A percentile compares a stretch with the other conserved stretches of the same genome.
These are phyloP conservation scores for Linum trigynum DNA, from an alignment of 345 rosid genomes.

Conservation along the genomic window DNA sequence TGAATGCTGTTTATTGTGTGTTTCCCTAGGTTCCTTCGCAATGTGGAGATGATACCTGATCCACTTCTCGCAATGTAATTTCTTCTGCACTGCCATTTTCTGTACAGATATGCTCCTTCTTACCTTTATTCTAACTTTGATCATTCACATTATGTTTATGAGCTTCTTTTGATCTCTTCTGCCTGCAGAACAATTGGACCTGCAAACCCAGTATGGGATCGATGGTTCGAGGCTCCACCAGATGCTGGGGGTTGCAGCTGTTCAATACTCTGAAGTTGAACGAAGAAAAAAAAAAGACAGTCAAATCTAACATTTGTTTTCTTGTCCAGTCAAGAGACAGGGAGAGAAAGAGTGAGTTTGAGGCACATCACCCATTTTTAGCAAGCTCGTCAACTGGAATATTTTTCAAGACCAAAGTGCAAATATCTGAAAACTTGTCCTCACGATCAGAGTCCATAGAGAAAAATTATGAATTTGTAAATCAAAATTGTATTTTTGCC, in stretches of 20 bases:
- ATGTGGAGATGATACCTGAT: conserved; percentile 37
- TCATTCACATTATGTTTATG: not conserved
- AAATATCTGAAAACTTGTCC: not conserved
- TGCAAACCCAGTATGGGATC: conserved; percentile 48
- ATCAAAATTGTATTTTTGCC: not conserved
- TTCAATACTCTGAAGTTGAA: conserved; percentile 40
- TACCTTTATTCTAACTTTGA: not conserved
- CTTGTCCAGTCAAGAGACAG: conserved; percentile 10
- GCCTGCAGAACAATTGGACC: conserved; percentile 57
- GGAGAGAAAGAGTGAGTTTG: not conserved
- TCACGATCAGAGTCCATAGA: not conserved
- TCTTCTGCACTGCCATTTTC: not conserved
- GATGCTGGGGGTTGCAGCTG: conserved; percentile 57
- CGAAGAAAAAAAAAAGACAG: not conserved
- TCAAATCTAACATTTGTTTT: conserved; percentile 17
- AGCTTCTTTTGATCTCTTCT: not conserved
- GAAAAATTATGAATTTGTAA: conserved; percentile 15
- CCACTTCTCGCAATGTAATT: conserved; percentile 58
- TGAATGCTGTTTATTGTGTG: conserved; percentile 1
- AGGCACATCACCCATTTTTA: not conserved
- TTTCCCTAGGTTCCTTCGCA: conserved; percentile 32
- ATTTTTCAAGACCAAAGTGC: not conserved
- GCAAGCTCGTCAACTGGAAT: not conserved
- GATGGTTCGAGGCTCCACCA: conserved; percentile 71
- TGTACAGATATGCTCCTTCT: too few species aligned